A percentile compares a stretch with the other conserved stretches of the same genome.
Evolutionary conservation across 768 basidiomycete species (phyloP).

Genomic region (Lyophyllum decastes): DNA sequence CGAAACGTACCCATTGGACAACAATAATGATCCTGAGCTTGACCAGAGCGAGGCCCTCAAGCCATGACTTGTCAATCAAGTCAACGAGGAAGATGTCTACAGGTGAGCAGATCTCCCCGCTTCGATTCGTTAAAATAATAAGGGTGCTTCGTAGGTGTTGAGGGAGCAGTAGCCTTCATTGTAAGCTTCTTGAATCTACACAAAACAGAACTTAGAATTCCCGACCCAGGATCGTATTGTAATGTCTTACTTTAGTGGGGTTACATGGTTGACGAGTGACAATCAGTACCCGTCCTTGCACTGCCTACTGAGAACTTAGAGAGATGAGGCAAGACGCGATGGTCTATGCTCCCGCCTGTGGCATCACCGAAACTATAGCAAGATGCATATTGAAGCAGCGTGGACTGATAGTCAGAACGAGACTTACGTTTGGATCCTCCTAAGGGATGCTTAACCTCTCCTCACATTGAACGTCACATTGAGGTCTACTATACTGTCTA

Average conservation of each 20-base stretch:
- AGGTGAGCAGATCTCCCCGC: too few relatives aligned
- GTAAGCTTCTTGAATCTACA: constrained; percentile 81
- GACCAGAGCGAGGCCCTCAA: too few relatives aligned
- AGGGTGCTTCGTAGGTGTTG: constrained; percentile 69
- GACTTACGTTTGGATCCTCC: constrained; percentile 33
- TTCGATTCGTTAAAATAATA: too few relatives aligned
- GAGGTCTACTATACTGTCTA: constrained; percentile 76
- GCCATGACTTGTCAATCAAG: too few relatives aligned
- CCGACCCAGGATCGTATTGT: neutral
- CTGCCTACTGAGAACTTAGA: constrained; percentile 71
- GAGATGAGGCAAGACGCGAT: constrained; percentile 74
- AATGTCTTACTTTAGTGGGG: constrained; percentile 58
- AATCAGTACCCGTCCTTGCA: constrained; percentile 76
- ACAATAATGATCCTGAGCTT: too few relatives aligned
- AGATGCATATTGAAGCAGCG: neutral
- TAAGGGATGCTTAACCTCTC: constrained; percentile 54
- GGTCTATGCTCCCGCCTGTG: constrained; percentile 24
- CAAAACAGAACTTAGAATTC: neutral
- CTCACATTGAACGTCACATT: constrained; percentile 69
- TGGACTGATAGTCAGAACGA: neutral
- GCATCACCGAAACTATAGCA: neutral
- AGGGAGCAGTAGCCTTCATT: constrained; percentile 93
- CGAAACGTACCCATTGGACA: too few relatives aligned
- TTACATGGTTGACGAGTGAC: constrained; percentile 91
- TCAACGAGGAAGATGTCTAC: constrained; percentile 82